Evolutionary conservation across 441 rosid species (phyloP).

Genomic region (Jatropha multifida): DNA sequence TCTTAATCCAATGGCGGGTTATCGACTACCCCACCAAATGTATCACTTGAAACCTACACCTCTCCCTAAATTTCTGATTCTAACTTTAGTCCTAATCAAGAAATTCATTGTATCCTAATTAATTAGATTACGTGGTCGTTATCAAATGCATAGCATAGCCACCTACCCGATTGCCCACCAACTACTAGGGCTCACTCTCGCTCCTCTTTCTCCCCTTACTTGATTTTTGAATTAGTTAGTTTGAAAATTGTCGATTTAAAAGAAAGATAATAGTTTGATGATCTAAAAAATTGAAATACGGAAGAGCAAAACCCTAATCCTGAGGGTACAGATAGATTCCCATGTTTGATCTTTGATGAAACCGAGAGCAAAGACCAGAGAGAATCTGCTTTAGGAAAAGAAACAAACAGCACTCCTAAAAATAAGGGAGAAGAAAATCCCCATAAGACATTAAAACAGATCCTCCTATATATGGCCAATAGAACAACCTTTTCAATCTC

Average conservation of each 20-base stretch:
- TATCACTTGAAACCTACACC: constrained; percentile 32
- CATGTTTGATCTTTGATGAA: background rate
- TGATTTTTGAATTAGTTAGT: too few species aligned
- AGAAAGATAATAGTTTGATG: too few species aligned
- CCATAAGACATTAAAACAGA: constrained; percentile 7
- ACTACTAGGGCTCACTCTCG: constrained; percentile 9
- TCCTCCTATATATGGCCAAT: background rate
- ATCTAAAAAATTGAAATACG: background rate
- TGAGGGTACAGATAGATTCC: background rate
- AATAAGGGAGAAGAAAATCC: constrained; percentile 19
- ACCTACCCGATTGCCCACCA: constrained; percentile 18
- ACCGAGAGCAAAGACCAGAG: background rate
- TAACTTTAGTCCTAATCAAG: constrained; percentile 31
- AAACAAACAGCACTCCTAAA: background rate
- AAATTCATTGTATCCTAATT: too few species aligned
- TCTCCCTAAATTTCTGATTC: background rate
- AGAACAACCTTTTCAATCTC: background rate
- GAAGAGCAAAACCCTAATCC: background rate
- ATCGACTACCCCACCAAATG: constrained; percentile 12
- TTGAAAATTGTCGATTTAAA: too few species aligned
- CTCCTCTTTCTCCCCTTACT: background rate
- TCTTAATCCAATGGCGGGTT: constrained; percentile 27
- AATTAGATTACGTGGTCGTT: background rate
- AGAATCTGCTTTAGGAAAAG: constrained; percentile 37
- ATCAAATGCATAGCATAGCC: background rate